These are phyloP conservation scores for Tylopilus sp. DNA, from an alignment of 1,284 basidiomycete species.

Conservation along the genomic window DNA sequence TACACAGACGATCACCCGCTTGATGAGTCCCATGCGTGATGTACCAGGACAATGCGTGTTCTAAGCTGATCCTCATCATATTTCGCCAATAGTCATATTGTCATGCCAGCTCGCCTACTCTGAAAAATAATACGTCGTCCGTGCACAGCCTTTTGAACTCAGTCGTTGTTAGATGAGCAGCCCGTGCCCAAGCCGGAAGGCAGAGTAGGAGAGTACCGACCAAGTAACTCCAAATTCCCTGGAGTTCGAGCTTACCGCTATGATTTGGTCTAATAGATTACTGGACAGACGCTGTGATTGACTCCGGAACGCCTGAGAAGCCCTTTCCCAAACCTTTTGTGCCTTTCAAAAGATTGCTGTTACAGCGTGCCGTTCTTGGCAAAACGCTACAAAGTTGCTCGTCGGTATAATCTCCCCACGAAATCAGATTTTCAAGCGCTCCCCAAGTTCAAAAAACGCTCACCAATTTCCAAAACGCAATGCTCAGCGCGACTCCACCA, in stretches of 20 bases:
- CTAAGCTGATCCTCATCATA: not conserved
- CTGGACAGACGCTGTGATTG: not conserved
- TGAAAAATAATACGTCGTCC: not conserved
- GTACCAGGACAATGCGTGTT: not conserved
- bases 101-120: not conserved
- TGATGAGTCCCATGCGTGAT: constrained; percentile 1
- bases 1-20: constrained; percentile 57
- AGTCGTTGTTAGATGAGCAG: not conserved
- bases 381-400: not conserved
- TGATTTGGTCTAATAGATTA: not conserved
- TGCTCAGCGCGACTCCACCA: not conserved
- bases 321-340: not conserved
- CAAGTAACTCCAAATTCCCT: not conserved
- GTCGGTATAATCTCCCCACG: not conserved
- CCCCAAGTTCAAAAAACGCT: not conserved
- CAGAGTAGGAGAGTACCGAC: not conserved
- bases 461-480: not conserved
- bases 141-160: not conserved
- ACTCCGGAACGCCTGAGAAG: not conserved
- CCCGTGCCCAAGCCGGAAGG: not conserved
- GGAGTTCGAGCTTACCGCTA: no score
- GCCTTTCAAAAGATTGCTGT: not conserved
- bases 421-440: not conserved
- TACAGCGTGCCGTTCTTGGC: not conserved
- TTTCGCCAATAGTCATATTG: not conserved